Base-by-base conservation (phyloP, 2,329 filamentous ascomycete genomes). In the Claviceps cyperi region DNA sequence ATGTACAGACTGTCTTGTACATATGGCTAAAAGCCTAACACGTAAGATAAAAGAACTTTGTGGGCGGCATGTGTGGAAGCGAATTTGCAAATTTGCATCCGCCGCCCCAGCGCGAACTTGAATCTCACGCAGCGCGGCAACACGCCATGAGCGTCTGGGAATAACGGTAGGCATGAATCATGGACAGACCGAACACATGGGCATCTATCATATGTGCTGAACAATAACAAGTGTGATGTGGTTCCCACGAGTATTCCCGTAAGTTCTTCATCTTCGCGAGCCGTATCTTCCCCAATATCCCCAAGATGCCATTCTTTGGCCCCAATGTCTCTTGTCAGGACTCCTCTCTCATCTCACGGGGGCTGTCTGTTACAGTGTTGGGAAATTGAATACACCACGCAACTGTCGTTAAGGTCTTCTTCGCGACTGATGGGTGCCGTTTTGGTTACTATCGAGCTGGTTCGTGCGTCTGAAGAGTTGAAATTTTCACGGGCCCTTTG, bases 281-380 rank as follows among this genome's bases (percentile, higher is more conserved):
- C 6, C 2, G 11, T 36, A 4, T 37, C 46, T 35, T 52, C 40
- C 48, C 37, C 52, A 50, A 32, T 15, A 11, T 51, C 48, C 43
- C 46, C 55, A 51, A 47, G 49, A 53, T 38, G 48, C 54, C 56
- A 56, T 60, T 65, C 17, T 1, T 9, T 60, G 47, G 55, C 59
- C 77, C 83, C 83, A 86, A 81, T 75, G 76, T 69, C 72, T 61
- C 69, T 75, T 71, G 89, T 92, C 88, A 94, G 92, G 91, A 94
- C 86, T 75, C 78, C 82, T 76, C 73, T 70, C 67, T 76, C 70
- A 67, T 70, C 74, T 75, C 66, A 81, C 92, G 86, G 84, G 83
- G 82, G 80, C 74, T 70, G 78, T 87, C 90, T 94, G 92, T 98
- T 98, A 98, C 86, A 88, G 84, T 84, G 81, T 87, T 96, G 92